Evolutionary conservation across 169 alveolate species (phyloP).

Genomic region (Cryptosporidium tyzzeri): DNA sequence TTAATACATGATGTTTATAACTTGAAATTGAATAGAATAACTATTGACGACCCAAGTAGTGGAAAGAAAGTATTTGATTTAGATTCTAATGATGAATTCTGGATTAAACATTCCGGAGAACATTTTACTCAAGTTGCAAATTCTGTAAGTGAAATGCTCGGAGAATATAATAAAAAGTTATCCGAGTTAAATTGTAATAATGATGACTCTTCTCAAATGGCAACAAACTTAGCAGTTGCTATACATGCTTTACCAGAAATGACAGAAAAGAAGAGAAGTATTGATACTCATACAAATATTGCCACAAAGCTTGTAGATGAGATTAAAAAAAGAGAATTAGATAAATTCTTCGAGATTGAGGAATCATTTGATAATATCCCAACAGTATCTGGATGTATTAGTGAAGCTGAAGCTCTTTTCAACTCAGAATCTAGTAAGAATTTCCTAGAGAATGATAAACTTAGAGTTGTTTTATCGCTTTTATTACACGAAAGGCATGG

Average conservation of each 20-base stretch:
- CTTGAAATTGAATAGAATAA: slow-evolving; percentile 83
- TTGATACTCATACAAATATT: slow-evolving; percentile 88
- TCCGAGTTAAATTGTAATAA: slow-evolving; percentile 47
- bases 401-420: slow-evolving; percentile 21
- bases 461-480: slow-evolving; percentile 37
- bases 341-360: slow-evolving; percentile 76
- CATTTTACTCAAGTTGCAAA: slow-evolving; percentile 80
- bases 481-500: slow-evolving; percentile 66
- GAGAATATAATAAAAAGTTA: slow-evolving; percentile 75
- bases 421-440: slow-evolving; percentile 43
- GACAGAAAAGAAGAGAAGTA: slow-evolving; percentile 86
- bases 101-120: slow-evolving; percentile 78
- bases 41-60: slow-evolving; percentile 32
- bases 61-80: slow-evolving; percentile 72
- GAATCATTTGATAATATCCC: slow-evolving; percentile 69
- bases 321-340: slow-evolving; percentile 84
- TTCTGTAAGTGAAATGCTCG: slow-evolving; percentile 78
- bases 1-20: slow-evolving; percentile 86
- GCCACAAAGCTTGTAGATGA: slow-evolving; percentile 86
- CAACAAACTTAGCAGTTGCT: slow-evolving; percentile 78
- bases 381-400: slow-evolving; percentile 68
- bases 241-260: slow-evolving; percentile 88
- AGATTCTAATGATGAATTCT: slow-evolving; percentile 77
- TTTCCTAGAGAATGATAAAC: slow-evolving; percentile 22
- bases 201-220: slow-evolving; percentile 71